These are phyloP conservation scores for Cercospora janseana DNA, from an alignment of 2,329 filamentous ascomycete species.

Conservation along the genomic window DNA sequence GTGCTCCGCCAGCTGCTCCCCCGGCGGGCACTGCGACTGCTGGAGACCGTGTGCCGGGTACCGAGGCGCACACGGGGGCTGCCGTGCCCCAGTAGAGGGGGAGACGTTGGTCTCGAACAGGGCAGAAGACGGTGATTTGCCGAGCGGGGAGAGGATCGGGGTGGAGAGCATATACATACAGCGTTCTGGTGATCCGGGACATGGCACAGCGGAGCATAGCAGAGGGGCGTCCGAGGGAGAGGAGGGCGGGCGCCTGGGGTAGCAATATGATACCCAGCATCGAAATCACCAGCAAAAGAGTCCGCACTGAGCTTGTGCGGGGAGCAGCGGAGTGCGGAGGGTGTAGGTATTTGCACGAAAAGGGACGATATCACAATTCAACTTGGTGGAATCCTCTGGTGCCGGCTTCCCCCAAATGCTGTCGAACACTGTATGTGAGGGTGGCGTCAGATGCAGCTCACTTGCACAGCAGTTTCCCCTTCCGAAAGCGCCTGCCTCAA, in stretches of 20 bases:
- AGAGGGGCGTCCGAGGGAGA: constrained; percentile 9
- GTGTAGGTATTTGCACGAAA: constrained; percentile 1
- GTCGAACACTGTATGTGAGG: too few species aligned
- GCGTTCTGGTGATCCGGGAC: constrained; percentile 4
- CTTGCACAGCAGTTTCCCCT: too few species aligned
- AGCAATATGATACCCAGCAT: constrained; percentile 8
- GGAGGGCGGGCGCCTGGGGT: constrained; percentile 1
- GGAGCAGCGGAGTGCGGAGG: too few species aligned
- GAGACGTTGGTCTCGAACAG: too few species aligned
- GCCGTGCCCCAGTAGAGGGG: constrained; percentile 7
- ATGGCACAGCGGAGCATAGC: constrained; percentile 3
- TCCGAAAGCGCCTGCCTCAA: too few species aligned
- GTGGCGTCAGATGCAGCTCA: too few species aligned
- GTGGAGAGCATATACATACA: constrained; percentile 4
- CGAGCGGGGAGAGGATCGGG: not conserved
- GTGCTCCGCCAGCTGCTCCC: constrained; percentile 25
- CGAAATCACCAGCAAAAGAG: not conserved
- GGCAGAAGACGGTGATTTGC: not conserved
- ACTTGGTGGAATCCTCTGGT: not conserved
- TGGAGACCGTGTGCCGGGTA: constrained; percentile 10
- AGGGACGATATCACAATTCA: constrained; percentile 10
- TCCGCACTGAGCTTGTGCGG: not conserved
- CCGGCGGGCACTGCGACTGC: constrained; percentile 26
- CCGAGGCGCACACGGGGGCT: constrained; percentile 12
- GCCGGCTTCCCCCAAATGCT: not conserved